phyloP scores from a whole-genome alignment of 2,329 filamentous ascomycete species.

The Trichophyton schoenleinii region DNA sequence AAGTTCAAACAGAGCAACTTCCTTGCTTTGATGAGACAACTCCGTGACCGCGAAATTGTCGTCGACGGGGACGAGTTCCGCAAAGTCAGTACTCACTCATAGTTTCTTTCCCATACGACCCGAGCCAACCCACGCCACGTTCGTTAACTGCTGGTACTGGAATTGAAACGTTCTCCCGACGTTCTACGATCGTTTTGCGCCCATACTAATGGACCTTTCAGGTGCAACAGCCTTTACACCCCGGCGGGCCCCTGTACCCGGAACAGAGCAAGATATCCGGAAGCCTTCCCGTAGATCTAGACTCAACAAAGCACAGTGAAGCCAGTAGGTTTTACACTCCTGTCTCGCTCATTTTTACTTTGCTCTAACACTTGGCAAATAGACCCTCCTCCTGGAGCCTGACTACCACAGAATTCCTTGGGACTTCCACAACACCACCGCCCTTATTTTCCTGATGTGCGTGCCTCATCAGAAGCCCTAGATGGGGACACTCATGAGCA shows the following conservation, averaged over 20 bases:
- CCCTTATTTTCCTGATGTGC: not conserved
- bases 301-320: slow-evolving; percentile 3
- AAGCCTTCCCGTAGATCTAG: not conserved
- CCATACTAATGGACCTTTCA: slow-evolving; percentile 24
- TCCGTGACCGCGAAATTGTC: slow-evolving; percentile 58
- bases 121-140: slow-evolving; percentile 16
- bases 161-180: slow-evolving; percentile 16
- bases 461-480: not conserved
- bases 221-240: slow-evolving; percentile 34
- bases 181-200: slow-evolving; percentile 15
- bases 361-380: not conserved
- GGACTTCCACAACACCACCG: not conserved
- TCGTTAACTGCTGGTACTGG: slow-evolving; percentile 25
- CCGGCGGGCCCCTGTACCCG: slow-evolving; percentile 36
- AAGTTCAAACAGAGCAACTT: slow-evolving; percentile 74
- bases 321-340: slow-evolving; percentile 9
- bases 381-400: not conserved
- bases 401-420: not conserved
- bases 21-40: slow-evolving; percentile 60
- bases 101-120: slow-evolving; percentile 22
- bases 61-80: slow-evolving; percentile 54
- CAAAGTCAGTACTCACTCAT: slow-evolving; percentile 36
- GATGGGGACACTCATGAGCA: not conserved
- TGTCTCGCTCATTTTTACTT: not conserved
- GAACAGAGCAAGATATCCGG: slow-evolving; percentile 14